Conservation (phyloP, 257 asterid genomes). For the Apocynum venetum region DNA sequence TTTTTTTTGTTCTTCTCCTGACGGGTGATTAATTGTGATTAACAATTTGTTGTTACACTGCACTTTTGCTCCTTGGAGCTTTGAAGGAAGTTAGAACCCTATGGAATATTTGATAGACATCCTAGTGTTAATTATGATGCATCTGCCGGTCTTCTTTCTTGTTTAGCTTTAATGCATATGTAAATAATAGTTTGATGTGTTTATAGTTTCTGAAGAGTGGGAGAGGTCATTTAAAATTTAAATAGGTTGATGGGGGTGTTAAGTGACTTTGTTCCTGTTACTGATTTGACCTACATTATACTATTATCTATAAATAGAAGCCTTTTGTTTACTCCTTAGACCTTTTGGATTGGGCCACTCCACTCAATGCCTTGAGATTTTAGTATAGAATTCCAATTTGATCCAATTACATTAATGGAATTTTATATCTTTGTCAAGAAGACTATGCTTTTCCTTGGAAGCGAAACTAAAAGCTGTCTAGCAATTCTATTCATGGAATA, state of each 20-base stretch:
- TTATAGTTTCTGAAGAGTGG: neutral
- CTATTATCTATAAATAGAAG: neutral
- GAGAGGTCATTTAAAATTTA: constrained; percentile 1
- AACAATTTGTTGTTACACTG: neutral
- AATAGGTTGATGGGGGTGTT: neutral
- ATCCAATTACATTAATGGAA: neutral
- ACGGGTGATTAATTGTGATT: neutral
- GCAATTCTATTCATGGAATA: neutral
- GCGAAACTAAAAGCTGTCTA: constrained; percentile 7
- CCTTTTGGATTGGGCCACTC: neutral
- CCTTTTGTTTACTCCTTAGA: neutral
- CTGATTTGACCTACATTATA: neutral
- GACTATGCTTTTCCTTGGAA: neutral
- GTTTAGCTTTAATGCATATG: neutral
- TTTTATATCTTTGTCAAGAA: neutral
- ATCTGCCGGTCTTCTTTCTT: neutral
- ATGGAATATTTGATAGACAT: neutral
- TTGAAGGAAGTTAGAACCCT: neutral
- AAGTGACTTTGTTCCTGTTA: neutral
- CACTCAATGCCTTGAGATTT: neutral
- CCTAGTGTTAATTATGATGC: neutral
- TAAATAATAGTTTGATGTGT: neutral
- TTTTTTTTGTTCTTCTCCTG: neutral
- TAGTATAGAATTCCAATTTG: neutral
- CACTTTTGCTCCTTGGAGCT: neutral